Percentiles rank a stretch among this genome's conserved stretches.
Evolutionary conservation across 305 asterid species (phyloP).

Genomic region (Salvia sclarea): DNA sequence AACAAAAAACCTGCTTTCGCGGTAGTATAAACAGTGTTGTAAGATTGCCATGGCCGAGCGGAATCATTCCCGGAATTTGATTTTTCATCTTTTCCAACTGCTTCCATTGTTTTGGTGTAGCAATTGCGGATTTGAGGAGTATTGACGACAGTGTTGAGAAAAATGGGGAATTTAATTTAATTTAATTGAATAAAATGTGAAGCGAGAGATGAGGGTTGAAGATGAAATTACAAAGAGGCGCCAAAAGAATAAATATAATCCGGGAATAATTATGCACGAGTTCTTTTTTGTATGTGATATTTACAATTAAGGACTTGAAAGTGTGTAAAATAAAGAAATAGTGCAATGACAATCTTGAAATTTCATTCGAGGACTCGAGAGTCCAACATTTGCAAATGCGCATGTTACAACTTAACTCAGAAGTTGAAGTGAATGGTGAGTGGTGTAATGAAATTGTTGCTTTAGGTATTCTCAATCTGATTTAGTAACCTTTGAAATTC

Average conservation of each 20-base stretch:
- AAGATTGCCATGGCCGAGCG: conserved; percentile 88
- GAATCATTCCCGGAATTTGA: conserved; percentile 41
- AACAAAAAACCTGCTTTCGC: conserved; percentile 76
- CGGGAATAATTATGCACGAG: no score
- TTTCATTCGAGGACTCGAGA: not conserved
- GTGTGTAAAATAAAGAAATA: not conserved
- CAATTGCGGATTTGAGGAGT: conserved; percentile 10
- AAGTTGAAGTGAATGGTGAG: no score
- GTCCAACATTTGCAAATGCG: not conserved
- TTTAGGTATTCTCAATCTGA: no score
- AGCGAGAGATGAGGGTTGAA: not conserved
- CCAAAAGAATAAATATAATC: conserved; percentile 26
- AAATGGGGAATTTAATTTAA: conserved; percentile 14
- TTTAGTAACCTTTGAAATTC: no score
- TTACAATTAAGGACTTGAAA: conserved; percentile 19
- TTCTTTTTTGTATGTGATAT: not conserved
- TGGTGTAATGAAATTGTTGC: no score
- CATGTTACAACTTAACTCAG: no score
- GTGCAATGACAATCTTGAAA: not conserved
- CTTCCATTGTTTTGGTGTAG: not conserved
- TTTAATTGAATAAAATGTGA: not conserved
- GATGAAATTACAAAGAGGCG: conserved; percentile 23
- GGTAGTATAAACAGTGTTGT: conserved; percentile 77
- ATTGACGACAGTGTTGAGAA: not conserved
- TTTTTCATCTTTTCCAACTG: conserved; percentile 48